Percentiles rank a stretch among this genome's conserved stretches.
phyloP scores from a whole-genome alignment of 352 stramenopile genomes.

The Pythium phragmiticola region DNA sequence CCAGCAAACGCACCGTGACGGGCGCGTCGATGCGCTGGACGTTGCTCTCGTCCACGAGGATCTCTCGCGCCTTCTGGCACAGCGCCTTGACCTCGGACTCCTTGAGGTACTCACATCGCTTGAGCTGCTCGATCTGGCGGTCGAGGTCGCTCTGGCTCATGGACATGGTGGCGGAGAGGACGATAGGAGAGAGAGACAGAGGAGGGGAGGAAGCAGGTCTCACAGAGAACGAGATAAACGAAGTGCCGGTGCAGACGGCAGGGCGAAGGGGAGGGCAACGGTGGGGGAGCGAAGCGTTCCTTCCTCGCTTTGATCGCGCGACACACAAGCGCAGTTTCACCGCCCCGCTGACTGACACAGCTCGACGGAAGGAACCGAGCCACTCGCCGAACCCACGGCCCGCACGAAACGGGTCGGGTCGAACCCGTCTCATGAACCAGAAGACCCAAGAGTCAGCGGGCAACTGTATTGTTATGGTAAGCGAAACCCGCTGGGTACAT shows the following conservation, averaged over 20 bases:
- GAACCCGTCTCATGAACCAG: slow-evolving; percentile 3
- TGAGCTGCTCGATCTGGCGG: slow-evolving; percentile 88
- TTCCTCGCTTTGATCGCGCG: slow-evolving; percentile 20
- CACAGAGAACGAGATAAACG: slow-evolving; percentile 1
- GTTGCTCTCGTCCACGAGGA: slow-evolving; percentile 99
- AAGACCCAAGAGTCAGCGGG: background rate
- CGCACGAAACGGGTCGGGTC: background rate
- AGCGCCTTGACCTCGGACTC: slow-evolving; percentile 98
- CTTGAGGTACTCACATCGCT: slow-evolving; percentile 98
- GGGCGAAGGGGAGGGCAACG: background rate
- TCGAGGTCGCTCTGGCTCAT: slow-evolving; percentile 85
- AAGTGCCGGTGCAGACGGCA: background rate
- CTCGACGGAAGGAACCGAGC: slow-evolving; percentile 18
- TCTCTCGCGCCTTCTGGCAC: slow-evolving; percentile 97
- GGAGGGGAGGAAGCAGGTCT: background rate
- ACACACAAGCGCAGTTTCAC: slow-evolving; percentile 5
- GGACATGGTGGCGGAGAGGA: slow-evolving; percentile 40
- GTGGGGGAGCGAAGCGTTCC: background rate
- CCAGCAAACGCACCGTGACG: slow-evolving; percentile 87
- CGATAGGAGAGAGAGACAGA: slow-evolving; percentile 1
- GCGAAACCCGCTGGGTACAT: background rate
- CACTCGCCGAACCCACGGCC: slow-evolving; percentile 16
- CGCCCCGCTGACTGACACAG: slow-evolving; percentile 18
- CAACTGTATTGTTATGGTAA: too few relatives aligned
- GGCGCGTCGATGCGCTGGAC: slow-evolving; percentile 98